Conservation (phyloP, 2,329 filamentous ascomycete genomes). For the Phialophora chinensis region DNA sequence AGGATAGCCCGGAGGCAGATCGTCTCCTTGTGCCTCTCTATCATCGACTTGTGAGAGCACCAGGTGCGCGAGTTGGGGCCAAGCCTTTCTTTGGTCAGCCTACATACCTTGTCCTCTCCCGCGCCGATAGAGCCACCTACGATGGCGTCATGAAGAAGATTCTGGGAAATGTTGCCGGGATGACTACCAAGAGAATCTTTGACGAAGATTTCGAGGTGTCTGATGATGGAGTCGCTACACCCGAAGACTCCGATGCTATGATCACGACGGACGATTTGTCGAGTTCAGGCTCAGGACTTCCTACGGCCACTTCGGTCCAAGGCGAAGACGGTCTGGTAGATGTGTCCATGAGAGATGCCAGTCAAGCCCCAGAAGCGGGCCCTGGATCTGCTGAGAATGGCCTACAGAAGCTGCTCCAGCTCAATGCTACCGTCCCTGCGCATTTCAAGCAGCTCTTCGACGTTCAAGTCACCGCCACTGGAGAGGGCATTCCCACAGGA, state of each 20-base stretch:
- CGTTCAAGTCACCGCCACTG: conserved; percentile 68
- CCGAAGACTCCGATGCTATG: conserved; percentile 71
- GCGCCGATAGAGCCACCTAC: conserved; percentile 71
- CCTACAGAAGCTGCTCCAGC: conserved; percentile 53
- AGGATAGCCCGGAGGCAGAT: conserved; percentile 54
- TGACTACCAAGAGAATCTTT: conserved; percentile 72
- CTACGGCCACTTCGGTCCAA: conserved; percentile 79
- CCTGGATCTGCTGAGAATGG: conserved; percentile 25
- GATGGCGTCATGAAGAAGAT: conserved; percentile 81
- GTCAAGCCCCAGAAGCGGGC: conserved; percentile 44
- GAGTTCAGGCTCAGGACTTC: conserved; percentile 67
- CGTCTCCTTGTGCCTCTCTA: conserved; percentile 57
- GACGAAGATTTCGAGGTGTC: conserved; percentile 56
- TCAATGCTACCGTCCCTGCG: conserved; percentile 65
- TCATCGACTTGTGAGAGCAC: conserved; percentile 47
- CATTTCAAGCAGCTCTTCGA: conserved; percentile 76
- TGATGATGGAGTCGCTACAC: conserved; percentile 52
- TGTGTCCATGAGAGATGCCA: conserved; percentile 77
- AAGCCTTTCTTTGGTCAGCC: conserved; percentile 51
- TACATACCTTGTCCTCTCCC: conserved; percentile 73
- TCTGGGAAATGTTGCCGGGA: conserved; percentile 73
- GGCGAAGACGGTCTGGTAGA: conserved; percentile 92
- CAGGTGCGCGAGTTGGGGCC: conserved; percentile 39
- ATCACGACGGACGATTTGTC: conserved; percentile 68
- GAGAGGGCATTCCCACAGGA: conserved; percentile 70